phyloP scores from a whole-genome alignment of 441 rosid species.

The Syzygium syzygioides region DNA sequence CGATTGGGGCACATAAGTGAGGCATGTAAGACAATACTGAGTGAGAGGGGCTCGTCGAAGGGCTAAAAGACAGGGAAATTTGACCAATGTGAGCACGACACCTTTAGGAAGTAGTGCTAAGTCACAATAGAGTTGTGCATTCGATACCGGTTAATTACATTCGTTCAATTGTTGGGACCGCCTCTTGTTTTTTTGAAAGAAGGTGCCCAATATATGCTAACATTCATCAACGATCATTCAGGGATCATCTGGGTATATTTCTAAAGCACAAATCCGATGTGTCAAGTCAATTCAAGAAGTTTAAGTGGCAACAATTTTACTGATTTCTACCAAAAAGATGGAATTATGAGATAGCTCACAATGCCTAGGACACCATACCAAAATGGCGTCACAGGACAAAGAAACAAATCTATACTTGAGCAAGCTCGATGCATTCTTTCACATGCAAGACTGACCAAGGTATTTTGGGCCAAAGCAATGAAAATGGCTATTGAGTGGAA shows the following conservation, averaged over 20 bases:
- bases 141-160: background rate
- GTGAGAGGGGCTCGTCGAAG: background rate
- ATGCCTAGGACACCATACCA: background rate
- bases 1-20: background rate
- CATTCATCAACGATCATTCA: accelerated
- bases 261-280: background rate
- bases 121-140: background rate
- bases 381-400: accelerated
- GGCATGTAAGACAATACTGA: background rate
- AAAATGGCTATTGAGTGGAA: background rate
- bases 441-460: background rate
- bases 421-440: background rate
- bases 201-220: background rate
- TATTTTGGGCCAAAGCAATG: background rate
- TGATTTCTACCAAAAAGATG: background rate
- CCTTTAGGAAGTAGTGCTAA: background rate
- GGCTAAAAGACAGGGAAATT: background rate
- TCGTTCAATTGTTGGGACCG: background rate
- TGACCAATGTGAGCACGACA: background rate
- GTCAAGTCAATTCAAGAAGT: accelerated
- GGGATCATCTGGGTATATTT: background rate
- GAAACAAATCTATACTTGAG: background rate
- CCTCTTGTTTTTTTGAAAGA: background rate
- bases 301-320: background rate
- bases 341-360: background rate